phyloP scores from a whole-genome alignment of 768 basidiomycete species.

The Gautieria morchelliformis region DNA sequence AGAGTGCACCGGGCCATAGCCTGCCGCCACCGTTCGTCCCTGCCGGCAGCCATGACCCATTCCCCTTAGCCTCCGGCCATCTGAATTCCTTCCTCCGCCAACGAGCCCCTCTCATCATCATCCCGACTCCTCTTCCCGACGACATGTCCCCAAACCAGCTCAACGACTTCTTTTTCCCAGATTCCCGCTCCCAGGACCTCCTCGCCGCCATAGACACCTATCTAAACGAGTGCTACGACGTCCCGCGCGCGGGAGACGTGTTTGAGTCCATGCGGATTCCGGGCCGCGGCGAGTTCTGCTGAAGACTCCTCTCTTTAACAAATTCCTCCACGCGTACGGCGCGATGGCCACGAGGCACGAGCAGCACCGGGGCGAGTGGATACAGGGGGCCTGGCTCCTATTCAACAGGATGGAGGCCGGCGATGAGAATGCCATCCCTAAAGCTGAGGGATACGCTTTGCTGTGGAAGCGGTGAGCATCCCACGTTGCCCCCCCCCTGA shows the following conservation, averaged over 20 bases:
- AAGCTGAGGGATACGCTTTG: conserved; percentile 54
- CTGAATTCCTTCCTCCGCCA: conserved; percentile 42
- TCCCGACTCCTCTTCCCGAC: conserved; percentile 58
- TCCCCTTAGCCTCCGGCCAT: conserved; percentile 20
- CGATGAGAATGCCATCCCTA: conserved; percentile 39
- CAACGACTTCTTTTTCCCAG: conserved; percentile 48
- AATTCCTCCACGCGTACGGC: conserved; percentile 56
- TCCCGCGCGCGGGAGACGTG: conserved; percentile 63
- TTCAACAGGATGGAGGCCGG: conserved; percentile 47
- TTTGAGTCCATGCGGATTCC: conserved; percentile 50
- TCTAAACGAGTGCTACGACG: conserved; percentile 63
- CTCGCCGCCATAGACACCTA: conserved; percentile 79
- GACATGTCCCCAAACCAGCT: conserved; percentile 26
- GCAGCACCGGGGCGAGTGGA: conserved; percentile 41
- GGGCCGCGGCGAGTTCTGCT: conserved; percentile 34
- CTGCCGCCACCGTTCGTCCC: conserved; percentile 33
- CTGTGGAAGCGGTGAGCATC: conserved; percentile 43
- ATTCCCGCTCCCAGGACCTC: conserved; percentile 57
- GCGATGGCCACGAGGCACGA: conserved; percentile 45
- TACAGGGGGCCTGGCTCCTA: conserved; percentile 51
- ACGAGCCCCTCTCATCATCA: conserved; percentile 40
- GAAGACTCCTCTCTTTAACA: conserved; percentile 45
- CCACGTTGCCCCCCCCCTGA: background rate
- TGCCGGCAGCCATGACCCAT: conserved; percentile 12
- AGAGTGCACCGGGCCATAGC: conserved; percentile 25